Base-by-base conservation (phyloP, 2,329 filamentous ascomycete genomes). In the Ophiocordyceps australis region DNA sequence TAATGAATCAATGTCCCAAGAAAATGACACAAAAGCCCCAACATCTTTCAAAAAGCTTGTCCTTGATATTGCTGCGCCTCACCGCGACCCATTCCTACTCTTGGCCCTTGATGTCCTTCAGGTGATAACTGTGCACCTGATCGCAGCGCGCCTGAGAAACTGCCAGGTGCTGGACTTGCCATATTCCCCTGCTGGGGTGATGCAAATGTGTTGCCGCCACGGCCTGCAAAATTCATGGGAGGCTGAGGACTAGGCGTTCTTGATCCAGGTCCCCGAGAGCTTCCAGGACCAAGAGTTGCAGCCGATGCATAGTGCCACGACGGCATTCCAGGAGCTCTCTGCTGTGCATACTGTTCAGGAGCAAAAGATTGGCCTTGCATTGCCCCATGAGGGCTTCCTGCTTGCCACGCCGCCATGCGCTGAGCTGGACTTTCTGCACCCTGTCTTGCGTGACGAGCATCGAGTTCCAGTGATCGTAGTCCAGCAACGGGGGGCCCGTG, bases 281-380 rank as follows among this genome's bases (percentile, higher is more conserved):
- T 54, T 33, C 60, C 62, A 23, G 62, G 57, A 0, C 73, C 71
- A 3, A 60, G 53, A n/a, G 26, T 57, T 62, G 20, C n/a, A n/a
- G n/a, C n/a, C n/a, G n/a, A n/a, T n/a, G n/a, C n/a, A n/a, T n/a
- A n/a, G n/a, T n/a, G n/a, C n/a, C n/a, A n/a, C n/a, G n/a, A n/a
- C n/a, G n/a, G 5, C 24, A 61, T 54, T 8, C 60, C 56, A 12
- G 62, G 57, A 4, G 68, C 75, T 33, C 81, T 72, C 37, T 86
- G 75, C 38, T 82, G 71, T 5, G 93, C 81, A 50, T 76, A 92
- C 38, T 91, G 72, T 45, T 93, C 81, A 0, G 82, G 63, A 5
- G 75, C 78, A 9, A 92, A 42, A 7, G 53, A 59, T n/a, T 61
- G 59, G 10, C 55, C 47, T 13, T 33, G 55, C 8, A 57, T 57